These are phyloP conservation scores for Solanum bukasovii DNA, from an alignment of 257 asterid species.

Conservation along the genomic window DNA sequence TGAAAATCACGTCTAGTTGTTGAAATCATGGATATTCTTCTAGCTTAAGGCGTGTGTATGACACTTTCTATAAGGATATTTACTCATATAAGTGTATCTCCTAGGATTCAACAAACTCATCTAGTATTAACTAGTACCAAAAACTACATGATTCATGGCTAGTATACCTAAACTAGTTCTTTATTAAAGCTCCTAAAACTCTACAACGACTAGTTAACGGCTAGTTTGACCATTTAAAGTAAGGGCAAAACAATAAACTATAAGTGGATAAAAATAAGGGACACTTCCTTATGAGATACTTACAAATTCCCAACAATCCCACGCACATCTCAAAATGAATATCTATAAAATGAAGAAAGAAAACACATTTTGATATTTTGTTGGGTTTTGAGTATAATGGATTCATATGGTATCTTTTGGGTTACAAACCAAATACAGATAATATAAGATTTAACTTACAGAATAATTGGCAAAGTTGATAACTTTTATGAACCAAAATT, in stretches of 20 bases:
- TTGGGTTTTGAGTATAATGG: not conserved
- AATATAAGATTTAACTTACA: not conserved
- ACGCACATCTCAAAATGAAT: not conserved
- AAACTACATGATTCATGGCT: not conserved
- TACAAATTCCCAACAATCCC: not conserved
- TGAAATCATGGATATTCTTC: not conserved
- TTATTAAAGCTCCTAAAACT: not conserved
- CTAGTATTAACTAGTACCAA: not conserved
- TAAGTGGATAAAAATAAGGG: not conserved
- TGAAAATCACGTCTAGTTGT: not conserved
- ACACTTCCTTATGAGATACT: not conserved
- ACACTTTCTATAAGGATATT: not conserved
- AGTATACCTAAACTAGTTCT: not conserved
- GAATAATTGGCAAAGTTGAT: not conserved
- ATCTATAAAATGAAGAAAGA: not conserved
- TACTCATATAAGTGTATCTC: not conserved
- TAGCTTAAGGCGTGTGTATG: not conserved
- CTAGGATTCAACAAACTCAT: not conserved
- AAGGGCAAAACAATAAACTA: not conserved
- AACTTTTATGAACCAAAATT: not conserved
- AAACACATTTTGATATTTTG: not conserved
- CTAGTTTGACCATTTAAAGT: not conserved
- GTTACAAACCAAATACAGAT: not conserved
- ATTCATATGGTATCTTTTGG: not conserved
- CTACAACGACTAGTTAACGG: not conserved